Base-by-base conservation (phyloP, 1,284 basidiomycete genomes). In the Ceratobasidium sp. region DNA sequence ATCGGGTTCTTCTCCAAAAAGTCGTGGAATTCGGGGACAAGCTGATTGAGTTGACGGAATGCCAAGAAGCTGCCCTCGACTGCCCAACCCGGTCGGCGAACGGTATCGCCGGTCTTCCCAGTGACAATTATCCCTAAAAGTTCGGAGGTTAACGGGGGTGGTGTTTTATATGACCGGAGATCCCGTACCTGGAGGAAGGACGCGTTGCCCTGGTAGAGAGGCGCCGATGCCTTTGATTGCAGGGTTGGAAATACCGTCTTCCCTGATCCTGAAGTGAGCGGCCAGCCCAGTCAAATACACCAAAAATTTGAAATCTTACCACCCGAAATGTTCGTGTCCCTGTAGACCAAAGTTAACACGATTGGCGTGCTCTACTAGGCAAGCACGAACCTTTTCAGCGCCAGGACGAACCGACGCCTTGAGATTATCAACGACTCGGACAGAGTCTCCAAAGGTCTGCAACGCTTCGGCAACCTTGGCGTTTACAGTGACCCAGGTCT, bases 11-110 rank as follows among this genome's bases (percentile, higher is more conserved):
- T 61, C 13, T 62, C 43, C 43, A 76, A 37, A 58, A 75, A 76
- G 19, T 71, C 48, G 51, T 76, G 54, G 62, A 76, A 76, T 31
- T 76, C 74, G 29, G 76, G 76, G 14, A 76, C 76, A 22, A 56
- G 63, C 48, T 76, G 76, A 6, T 66, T 37, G 1, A 88, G 84
- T 72, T 87, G 84, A n/a, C 88, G 84, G 82, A 88, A 87, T 2
- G 81, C 85, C 43, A 88, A 81, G 84, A 88, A 88, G 66, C 84
- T 86, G 39, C 87, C 87, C 64, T 88, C 86, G 24, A 83, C 79
- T 14, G 84, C 82, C 87, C 87, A 88, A 0, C 81, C 71, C 0
- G 86, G 85, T 29, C 87, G 84, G 2, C 74, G 77, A 31, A 71
- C 74, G 13, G 65, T 61, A 75, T 85, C 84, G 0, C 83, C 83